Evolutionary conservation across 306 rosid genomes (phyloP), one percentile per base, ranked within the genome.

Genomic region (Styphnolobium japonicum): DNA sequence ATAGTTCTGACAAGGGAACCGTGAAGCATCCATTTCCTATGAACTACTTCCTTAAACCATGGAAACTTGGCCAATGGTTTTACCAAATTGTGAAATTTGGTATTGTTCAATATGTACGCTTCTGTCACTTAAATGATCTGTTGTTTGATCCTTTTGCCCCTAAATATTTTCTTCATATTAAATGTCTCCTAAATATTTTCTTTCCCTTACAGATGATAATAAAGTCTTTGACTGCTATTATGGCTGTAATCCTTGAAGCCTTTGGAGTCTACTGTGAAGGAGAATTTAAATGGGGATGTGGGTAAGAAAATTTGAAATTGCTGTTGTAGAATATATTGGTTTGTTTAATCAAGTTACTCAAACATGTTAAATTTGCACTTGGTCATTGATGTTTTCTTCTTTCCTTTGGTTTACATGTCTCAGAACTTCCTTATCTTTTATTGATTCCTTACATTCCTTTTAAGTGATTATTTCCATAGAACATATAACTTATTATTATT

Each of bases 31-130:
- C 95, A 67, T 96, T 96, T 84, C 99, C 99, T 29, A 68, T 96
- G 86, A 96, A 90, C 57, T 89, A 80, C 80, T 73, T 96, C 78
- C 42, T 96, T 12, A 91, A 91, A 72, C 97, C 99, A 22, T 96
- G 99, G 99, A 90, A 78, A 87, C 94, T 96, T 80, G 98, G 96
- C 53, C 86, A 55, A 53, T 77, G 92, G 85, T 93, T 96, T 81
- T 96, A 93, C 92, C 98, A 89, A 85, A 73, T 96, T 89, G 87
- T 96, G 80, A 93, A 96, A 89, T 81, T 91, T 49, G 99, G 99
- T 82, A 96, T 96, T 78, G 94, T 96, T 83, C 99, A 96, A 87
- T 96, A 96, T 96, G 99, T 95, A 95, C 81, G 95, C 76, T 84
- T 60, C 81, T 76, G 52, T 79, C 66, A 31, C 85, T 62, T 74